Conservation (phyloP, 2,329 filamentous ascomycete genomes). For the Penicillium rolfsii region DNA sequence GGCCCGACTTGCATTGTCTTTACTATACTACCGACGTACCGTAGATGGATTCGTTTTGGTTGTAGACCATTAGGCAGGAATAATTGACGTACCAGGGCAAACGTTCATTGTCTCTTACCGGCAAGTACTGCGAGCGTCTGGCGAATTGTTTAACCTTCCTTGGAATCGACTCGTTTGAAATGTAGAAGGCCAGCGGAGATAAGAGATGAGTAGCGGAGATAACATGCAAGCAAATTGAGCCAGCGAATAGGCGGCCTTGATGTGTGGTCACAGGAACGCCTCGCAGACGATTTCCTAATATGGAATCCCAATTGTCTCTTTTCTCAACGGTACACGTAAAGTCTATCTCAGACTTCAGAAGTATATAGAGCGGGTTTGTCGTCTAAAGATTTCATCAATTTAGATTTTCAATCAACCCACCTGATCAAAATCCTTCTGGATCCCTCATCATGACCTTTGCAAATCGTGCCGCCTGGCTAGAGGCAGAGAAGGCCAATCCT, state of each 20-base stretch:
- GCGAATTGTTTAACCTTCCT: not conserved
- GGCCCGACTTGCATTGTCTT: not conserved
- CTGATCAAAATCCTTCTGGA: not conserved
- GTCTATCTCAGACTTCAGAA: not conserved
- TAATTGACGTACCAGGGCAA: not conserved
- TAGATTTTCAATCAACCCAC: not conserved
- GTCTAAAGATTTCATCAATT: not conserved
- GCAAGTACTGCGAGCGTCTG: not conserved
- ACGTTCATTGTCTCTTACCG: not conserved
- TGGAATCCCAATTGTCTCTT: not conserved
- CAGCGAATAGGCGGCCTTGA: not conserved
- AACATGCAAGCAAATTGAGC: not conserved
- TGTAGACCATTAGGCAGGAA: not conserved
- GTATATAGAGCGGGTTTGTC: not conserved
- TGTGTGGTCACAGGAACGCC: not conserved
- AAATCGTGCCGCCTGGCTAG: constrained; percentile 23
- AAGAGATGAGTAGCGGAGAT: not conserved
- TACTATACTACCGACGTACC: not conserved
- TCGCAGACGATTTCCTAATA: constrained; percentile 1
- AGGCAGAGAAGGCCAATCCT: constrained; percentile 8
- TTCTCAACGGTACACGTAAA: not conserved
- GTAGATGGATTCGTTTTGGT: not conserved
- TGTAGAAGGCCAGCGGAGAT: not conserved
- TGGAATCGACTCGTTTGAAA: not conserved
- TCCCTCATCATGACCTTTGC: not conserved